These are phyloP conservation scores for Yarrowia sp. DNA, from an alignment of 805 yeast species.

Conservation along the genomic window DNA sequence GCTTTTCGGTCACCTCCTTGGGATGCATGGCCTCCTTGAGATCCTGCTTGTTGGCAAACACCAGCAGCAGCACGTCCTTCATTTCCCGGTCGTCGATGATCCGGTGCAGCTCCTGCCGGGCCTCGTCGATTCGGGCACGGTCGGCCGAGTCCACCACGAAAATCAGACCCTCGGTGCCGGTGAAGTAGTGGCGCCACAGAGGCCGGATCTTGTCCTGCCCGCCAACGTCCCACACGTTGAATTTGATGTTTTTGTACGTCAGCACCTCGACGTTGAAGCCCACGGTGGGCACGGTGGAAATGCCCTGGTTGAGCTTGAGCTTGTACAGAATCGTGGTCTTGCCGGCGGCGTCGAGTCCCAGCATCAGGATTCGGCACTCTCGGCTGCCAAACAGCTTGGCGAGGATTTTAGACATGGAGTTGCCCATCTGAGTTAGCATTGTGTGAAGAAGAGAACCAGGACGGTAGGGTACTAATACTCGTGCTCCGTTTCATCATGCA, in stretches of 20 bases:
- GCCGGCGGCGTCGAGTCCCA: conserved; percentile 93
- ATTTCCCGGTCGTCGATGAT: conserved; percentile 85
- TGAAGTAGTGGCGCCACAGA: conserved; percentile 93
- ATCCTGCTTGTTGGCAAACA: conserved; percentile 90
- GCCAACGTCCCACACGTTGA: conserved; percentile 95
- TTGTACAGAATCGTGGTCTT: conserved; percentile 88
- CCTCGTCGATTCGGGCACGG: conserved; percentile 71
- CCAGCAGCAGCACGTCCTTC: conserved; percentile 77
- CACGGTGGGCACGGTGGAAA: conserved; percentile 87
- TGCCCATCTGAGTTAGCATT: conserved; percentile 43
- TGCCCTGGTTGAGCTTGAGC: conserved; percentile 74
- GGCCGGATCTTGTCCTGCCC: conserved; percentile 94
- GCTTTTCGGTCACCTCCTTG: conserved; percentile 75
- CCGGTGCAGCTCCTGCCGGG: conserved; percentile 76
- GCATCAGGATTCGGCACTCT: conserved; percentile 77
- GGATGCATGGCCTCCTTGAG: conserved; percentile 74
- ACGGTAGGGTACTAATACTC: too few relatives aligned
- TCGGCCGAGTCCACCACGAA: conserved; percentile 90
- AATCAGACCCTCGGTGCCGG: conserved; percentile 89
- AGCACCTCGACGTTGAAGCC: conserved; percentile 93
- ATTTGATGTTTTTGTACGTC: conserved; percentile 77
- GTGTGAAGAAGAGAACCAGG: neutral
- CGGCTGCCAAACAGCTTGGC: conserved; percentile 60
- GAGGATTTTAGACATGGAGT: conserved; percentile 47
- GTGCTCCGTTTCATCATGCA: too few relatives aligned